Base-by-base conservation (phyloP, 2,329 filamentous ascomycete genomes). In the Fusarium haematococcum region DNA sequence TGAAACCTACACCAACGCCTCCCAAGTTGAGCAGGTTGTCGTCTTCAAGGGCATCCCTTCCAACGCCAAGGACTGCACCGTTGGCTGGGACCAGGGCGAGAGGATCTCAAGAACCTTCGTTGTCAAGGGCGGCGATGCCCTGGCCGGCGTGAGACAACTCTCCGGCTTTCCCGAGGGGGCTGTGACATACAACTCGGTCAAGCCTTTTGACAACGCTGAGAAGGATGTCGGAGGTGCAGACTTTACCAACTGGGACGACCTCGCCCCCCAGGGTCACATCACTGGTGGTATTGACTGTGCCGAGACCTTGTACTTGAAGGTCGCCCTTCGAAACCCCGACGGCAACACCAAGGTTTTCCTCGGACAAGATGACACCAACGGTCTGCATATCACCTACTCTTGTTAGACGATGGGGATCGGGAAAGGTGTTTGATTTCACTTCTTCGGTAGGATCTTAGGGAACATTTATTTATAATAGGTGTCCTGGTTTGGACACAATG, bases 71-170 rank as follows among this genome's bases (percentile, higher is more conserved):
- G 45, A 54, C 4, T 84, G 82, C 73, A 25, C 30, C 1, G 70
- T 83, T 9, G 63, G 67, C 18, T 84, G 82, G 82, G 56, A 56
- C 3, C 82, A 83, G 11, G 84, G 82, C 9, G 81, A 79, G 9
- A 80, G 75, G 65, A 81, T 77, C 68, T 79, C 82, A 45, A 84
- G 81, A 68, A 80, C 79, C 58, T 84, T 85, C 68, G 79, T 80
- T 67, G 83, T 84, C 67, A 73, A 77, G 16, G 76, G 77, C 33
- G 59, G 35, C 18, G 79, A 73, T 39, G 82, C 79, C 3, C 66
- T 79, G 18, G 39, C 79, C 1, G 48, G 67, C 2, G 63, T 77
- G 23, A 70, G 64, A 27, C 80, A 75, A 25, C 73, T 83, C 2
- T 68, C 75, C 14, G 75, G 78, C 13, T 73, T 80, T 48, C 79